phyloP scores from a whole-genome alignment of 2,329 filamentous ascomycete genomes.

The Eutypa lata region DNA sequence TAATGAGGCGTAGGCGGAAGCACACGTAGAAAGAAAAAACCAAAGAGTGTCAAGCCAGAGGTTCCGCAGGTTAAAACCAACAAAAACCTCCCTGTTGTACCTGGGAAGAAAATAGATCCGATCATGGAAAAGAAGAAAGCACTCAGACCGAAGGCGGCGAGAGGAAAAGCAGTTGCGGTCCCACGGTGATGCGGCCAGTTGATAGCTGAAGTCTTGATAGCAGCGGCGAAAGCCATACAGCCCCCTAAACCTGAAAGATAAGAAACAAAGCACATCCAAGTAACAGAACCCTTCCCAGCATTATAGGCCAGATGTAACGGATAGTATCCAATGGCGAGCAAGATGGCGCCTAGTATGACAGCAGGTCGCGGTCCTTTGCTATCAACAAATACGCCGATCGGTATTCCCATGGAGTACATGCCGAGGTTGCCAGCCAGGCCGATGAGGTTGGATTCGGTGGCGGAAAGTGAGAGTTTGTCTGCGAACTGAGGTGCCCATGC shows the following conservation, averaged over 20 bases:
- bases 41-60: constrained; percentile 67
- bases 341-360: constrained; percentile 69
- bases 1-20: constrained; percentile 56
- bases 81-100: constrained; percentile 78
- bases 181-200: constrained; percentile 92
- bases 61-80: constrained; percentile 79
- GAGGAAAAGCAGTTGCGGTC: constrained; percentile 88
- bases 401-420: constrained; percentile 90
- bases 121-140: constrained; percentile 93
- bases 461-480: constrained; percentile 77
- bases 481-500: constrained; percentile 97
- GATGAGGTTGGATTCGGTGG: constrained; percentile 92
- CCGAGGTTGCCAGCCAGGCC: constrained; percentile 83
- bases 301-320: constrained; percentile 79
- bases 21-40: constrained; percentile 83
- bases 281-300: constrained; percentile 56
- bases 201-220: constrained; percentile 81
- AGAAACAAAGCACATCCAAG: constrained; percentile 73
- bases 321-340: constrained; percentile 79
- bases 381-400: constrained; percentile 85
- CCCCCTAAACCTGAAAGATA: constrained; percentile 85
- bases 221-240: constrained; percentile 84
- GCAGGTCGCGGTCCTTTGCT: constrained; percentile 74
- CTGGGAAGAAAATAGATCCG: constrained; percentile 74
- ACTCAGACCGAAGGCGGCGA: constrained; percentile 90